Evolutionary conservation across 106 monocot genomes (phyloP).

Genomic region (Apostasia shenzhenica): DNA sequence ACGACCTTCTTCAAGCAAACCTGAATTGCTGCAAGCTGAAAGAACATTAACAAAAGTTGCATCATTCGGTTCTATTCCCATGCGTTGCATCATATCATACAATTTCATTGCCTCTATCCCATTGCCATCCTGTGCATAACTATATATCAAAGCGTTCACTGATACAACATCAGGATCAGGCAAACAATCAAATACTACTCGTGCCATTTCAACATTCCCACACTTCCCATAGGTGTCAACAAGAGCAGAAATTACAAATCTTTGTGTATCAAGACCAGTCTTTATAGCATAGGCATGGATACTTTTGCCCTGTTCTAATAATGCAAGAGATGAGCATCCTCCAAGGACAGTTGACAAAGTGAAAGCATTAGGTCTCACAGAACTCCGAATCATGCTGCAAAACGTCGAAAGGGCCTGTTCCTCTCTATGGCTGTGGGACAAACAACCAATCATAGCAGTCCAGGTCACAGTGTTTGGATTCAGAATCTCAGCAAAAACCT

Average conservation of each 20-base stretch:
- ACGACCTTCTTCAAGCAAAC: constrained; percentile 55
- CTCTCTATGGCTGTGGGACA: constrained; percentile 27
- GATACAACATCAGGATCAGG: constrained; percentile 37
- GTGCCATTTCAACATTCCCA: constrained; percentile 38
- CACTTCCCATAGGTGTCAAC: constrained; percentile 67
- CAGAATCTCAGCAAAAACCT: constrained; percentile 34
- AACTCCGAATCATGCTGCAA: constrained; percentile 22
- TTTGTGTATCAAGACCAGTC: constrained; percentile 23
- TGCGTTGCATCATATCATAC: constrained; percentile 23
- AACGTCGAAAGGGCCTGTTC: constrained; percentile 45
- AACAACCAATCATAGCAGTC: constrained; percentile 47
- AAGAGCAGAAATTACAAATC: constrained; percentile 46
- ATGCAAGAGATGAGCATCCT: constrained; percentile 47
- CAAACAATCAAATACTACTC: constrained; percentile 29
- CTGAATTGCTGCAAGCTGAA: constrained; percentile 55
- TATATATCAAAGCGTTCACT: constrained; percentile 57
- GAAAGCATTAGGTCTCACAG: constrained; percentile 28
- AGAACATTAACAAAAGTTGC: constrained; percentile 45
- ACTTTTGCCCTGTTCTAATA: constrained; percentile 27
- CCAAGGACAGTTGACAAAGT: constrained; percentile 47
- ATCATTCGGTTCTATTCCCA: constrained; percentile 30
- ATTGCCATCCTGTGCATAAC: constrained; percentile 55
- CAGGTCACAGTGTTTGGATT: constrained; percentile 47
- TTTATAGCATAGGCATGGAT: constrained; percentile 47
- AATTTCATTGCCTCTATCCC: constrained; percentile 40